Conservation (phyloP, 73 alveolate genomes). For the Paramecium biaurelia region DNA sequence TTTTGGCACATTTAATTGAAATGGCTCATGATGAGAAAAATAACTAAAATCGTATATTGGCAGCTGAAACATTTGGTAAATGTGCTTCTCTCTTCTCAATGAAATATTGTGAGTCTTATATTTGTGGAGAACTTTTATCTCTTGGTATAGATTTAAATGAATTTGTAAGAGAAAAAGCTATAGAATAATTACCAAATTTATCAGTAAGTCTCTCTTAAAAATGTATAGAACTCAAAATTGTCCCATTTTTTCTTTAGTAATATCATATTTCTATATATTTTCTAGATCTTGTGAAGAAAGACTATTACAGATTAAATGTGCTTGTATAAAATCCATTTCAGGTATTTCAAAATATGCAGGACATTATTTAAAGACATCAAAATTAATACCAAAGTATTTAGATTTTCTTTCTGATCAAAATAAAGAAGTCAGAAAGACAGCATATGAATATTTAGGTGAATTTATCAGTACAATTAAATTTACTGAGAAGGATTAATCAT, state of each 20-base stretch:
- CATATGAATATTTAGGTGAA: slow-evolving; percentile 79
- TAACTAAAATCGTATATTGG: slow-evolving; percentile 46
- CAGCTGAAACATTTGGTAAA: slow-evolving; percentile 48
- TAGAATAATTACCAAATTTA: background rate
- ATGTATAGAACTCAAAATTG: slow-evolving; percentile 10
- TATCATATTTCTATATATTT: background rate
- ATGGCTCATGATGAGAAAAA: slow-evolving; percentile 63
- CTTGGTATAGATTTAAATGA: slow-evolving; percentile 4
- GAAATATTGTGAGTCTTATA: slow-evolving; percentile 16
- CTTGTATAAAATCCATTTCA: slow-evolving; percentile 79
- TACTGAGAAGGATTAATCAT: background rate
- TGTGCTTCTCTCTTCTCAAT: background rate
- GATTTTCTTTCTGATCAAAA: slow-evolving; percentile 65
- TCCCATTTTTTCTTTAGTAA: background rate
- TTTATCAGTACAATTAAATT: slow-evolving; percentile 64
- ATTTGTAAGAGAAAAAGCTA: background rate
- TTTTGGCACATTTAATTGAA: slow-evolving; percentile 44
- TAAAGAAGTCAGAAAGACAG: slow-evolving; percentile 84
- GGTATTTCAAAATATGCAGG: slow-evolving; percentile 69
- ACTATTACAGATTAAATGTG: slow-evolving; percentile 80
- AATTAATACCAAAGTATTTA: slow-evolving; percentile 70
- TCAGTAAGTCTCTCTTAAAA: slow-evolving; percentile 10
- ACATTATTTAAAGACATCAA: slow-evolving; percentile 52
- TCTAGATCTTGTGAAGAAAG: slow-evolving; percentile 66
- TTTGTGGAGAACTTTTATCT: background rate